Base-by-base conservation (phyloP, 2,329 filamentous ascomycete genomes). In the Cladosporium colombiae region DNA sequence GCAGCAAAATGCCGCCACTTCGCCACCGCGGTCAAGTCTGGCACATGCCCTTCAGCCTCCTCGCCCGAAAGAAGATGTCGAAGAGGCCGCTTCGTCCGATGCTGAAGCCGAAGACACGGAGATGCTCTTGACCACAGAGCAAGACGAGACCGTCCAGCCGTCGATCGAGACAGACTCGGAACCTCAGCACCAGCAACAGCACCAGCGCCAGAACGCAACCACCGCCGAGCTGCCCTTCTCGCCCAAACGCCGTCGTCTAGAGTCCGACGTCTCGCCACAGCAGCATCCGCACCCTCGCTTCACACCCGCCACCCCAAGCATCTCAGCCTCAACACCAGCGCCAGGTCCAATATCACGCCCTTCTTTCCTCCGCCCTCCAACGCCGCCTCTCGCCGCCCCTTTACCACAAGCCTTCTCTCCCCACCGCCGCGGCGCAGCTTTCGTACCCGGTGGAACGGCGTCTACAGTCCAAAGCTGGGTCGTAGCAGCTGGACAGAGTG, bases 341-440 rank as follows among this genome's bases (percentile, higher is more conserved):
- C 44, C 58, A 13, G 58, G 27, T 3, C n/a, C 40, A 5, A n/a
- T 46, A 27, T 53, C 33, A 18, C 53, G 23, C 66, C 63, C 59
- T 65, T 68, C 55, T 13, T 40, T 49, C 55, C 53, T 49, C 50
- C 58, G 21, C 25, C 55, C 69, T 3, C 74, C 74, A 14, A 71
- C 75, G 3, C 74, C 73, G 14, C 74, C 76, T 2, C 69, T 53
- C 14, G 56, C 68, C 16, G 74, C 75, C 5, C 82, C 82, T 0
- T 74, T 84, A 0, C 83, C 84, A 0, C 81, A 84, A 49, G 78
- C 81, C 46, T 86, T 86, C 73, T 85, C 84, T 0, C 84, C 85
- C 1, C 81, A 82, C 56, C 78, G 83, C 29, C 80, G 80, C 66
- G 80, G 79, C 0, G 78, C 83, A 67, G 82, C 82, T 69, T 86